Evolutionary conservation across 352 stramenopile genomes (phyloP), one percentile per base, ranked within the genome.

Genomic region (Phytopythium chamaehyphon): DNA sequence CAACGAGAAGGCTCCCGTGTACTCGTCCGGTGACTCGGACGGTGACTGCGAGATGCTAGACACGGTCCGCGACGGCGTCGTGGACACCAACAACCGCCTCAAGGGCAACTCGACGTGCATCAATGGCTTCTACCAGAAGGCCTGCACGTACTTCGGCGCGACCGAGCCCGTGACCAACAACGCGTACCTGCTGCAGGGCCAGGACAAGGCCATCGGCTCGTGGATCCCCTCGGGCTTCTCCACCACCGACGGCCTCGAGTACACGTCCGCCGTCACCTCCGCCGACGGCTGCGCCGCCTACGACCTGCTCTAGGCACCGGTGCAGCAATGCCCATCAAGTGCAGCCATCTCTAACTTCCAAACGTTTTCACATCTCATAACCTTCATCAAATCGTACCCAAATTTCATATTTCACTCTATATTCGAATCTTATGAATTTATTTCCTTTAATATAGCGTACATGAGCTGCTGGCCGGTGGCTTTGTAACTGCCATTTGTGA

Each of bases 221-320:
- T 88, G 74, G 76, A 88, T 88, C 64, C 70, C 66, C 1, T 76
- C 72, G n/a, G 74, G 77, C 12, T 88, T 75, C 56, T 80, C 64
- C 31, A 86, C 74, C 10, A 64, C 72, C 43, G 73, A 88, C 55
- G 77, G 77, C 16, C 39, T 66, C 46, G 66, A 43, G 37, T 86
- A 83, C 66, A 69, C 61, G 48, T 79, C 74, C 7, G 69, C 58
- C 42, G 71, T 77, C 10, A 50, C 47, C 14, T 52, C 60, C 7
- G 67, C 68, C 55, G 61, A 74, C 54, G 61, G 49, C 0, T 80
- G 66, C 40, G 43, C 43, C 3, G 61, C 61, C 49, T 80, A 76
- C 56, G 58, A 76, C 45, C 71, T 80, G 45, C 59, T 80, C 7
- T 37, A 68, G 44, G 11, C 64, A n/a, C n/a, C n/a, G n/a, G n/a